Base-by-base conservation (phyloP, 768 basidiomycete species). In the Trametes maxima region DNA sequence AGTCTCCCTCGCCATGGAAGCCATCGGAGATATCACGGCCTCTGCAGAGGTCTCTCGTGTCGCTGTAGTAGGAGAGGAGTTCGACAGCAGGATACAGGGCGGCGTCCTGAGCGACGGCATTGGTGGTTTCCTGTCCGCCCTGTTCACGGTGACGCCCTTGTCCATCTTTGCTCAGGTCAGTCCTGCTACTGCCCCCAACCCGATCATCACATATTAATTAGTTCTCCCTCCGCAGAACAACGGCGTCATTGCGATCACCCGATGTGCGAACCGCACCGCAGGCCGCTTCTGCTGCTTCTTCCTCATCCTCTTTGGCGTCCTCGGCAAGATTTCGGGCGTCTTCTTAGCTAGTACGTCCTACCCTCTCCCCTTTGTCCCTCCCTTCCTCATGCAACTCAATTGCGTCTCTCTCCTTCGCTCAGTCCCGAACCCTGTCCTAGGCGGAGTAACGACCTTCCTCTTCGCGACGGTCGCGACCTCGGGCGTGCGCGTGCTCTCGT, bases 371-470 rank as follows among this genome's bases (percentile, higher is more conserved):
- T 22, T 50, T 60, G 35, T n/a, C 4, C 24, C 22, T 36, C 45
- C 39, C 13, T 11, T 2, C 22, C 17, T 33, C 40, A 28, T 14
- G 25, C 25, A 5, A 16, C 12, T 17, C 40, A n/a, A n/a, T n/a
- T n/a, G 28, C 28, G 2, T 37, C 39, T 3, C 13, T 21, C 3
- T 10, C 22, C 22, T 21, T 16, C 46, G 2, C 24, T 14, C 60
- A 83, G 82, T 95, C 60, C 93, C 92, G 1, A 87, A 89, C 68
- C 78, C 92, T 0, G 91, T 92, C 7, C 81, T 92, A 0, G 92
- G 92, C 1, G 91, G 92, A 2, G 90, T 94, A 3, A 95, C 91
- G 12, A 93, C 92, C 2, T 94, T 94, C 80, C 79, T 94, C 11
- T 94, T 94, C 69, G 87, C 89, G 0, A 86, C 80, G 42, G 91